Base-by-base conservation (phyloP, 306 rosid genomes). In the Hylodesmum podocarpum region DNA sequence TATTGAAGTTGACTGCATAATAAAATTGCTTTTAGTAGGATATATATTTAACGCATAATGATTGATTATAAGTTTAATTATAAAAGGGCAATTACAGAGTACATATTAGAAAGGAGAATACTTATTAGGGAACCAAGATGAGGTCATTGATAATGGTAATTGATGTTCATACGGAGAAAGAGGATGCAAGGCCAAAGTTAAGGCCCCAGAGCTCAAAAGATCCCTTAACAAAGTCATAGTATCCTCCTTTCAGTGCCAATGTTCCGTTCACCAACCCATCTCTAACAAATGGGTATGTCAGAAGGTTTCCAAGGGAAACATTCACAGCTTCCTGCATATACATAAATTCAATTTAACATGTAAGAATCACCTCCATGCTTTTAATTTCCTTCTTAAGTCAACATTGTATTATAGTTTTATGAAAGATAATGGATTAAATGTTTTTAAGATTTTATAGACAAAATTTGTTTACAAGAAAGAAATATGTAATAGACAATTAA, bases 281-380 rank as follows among this genome's bases (percentile, higher is more conserved):
- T 81, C 98, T 89, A 3, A 95, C 98, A 89, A 89, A 95, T 64
- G 97, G 98, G 64, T 95, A 92, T 63, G 91, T 90, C n/a, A 95
- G 85, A 77, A 95, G 82, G 86, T 92, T 90, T 70, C 96, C 98
- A 51, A 95, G 88, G 0, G 97, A 92, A 28, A 59, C 80, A 74
- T 86, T 91, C 89, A 95, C 98, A 2, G 97, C 92, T 80, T 95
- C 98, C 98, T 95, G 97, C 81, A 85, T 61, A 34, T 51, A 39
- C 0, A 33, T 43, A 1, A 37, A 59, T 62, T 77, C 83, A 66
- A 75, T 15, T 54, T 50, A 47, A 11, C 36, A 57, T 19, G 43
- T 67, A 10, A 76, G 43, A 41, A 41, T 57, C 77, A 54, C 37
- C 75, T 0, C 40, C 72, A 41, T 37, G 22, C 1, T 6, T 61